Conservation (phyloP, 225 moss, liverwort and hornwort genomes). For the Antitrichia curtipendula region DNA sequence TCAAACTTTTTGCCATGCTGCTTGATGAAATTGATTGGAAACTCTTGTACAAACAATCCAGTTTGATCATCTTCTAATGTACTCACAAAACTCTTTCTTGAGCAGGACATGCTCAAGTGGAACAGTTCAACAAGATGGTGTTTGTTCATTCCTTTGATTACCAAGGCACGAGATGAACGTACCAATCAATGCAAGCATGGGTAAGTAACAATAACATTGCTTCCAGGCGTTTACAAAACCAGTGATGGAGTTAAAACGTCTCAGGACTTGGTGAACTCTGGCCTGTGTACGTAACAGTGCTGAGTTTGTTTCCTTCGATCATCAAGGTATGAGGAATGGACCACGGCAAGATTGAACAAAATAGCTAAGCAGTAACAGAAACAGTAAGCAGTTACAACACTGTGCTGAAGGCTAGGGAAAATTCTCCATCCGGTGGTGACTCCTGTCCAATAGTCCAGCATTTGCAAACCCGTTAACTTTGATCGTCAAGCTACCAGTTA, state of each 20-base stretch:
- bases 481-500: neutral
- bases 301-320: neutral
- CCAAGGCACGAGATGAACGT: neutral
- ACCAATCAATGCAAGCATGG: neutral
- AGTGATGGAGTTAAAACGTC: neutral
- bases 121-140: neutral
- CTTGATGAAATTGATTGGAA: no score
- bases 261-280: neutral
- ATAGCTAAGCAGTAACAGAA: neutral
- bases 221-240: neutral
- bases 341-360: neutral
- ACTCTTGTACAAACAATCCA: no score
- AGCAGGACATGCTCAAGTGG: neutral
- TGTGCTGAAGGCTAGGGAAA: no score
- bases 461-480: neutral
- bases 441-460: neutral
- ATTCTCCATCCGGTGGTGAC: neutral
- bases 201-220: neutral
- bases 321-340: neutral
- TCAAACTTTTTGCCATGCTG: no score
- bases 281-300: neutral
- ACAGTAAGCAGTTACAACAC: neutral
- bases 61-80: no score
- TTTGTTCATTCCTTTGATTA: neutral
- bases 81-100: no score